These are phyloP conservation scores for Pseudogymnoascus sp. DNA, from an alignment of 2,329 filamentous ascomycete species.

Conservation along the genomic window DNA sequence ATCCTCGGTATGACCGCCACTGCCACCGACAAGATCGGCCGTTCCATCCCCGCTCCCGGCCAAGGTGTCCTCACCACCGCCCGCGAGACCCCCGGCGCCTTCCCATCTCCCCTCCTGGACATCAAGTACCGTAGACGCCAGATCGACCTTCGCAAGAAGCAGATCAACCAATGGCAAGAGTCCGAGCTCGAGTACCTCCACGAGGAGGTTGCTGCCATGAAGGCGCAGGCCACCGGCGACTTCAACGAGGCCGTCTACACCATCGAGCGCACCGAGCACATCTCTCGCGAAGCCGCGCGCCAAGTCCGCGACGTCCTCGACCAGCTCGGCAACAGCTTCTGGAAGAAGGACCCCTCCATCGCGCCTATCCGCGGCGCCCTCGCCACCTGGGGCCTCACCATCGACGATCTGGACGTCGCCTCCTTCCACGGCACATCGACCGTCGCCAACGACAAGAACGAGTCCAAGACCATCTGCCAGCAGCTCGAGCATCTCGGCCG, in stretches of 20 bases:
- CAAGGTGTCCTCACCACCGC: conserved; percentile 95
- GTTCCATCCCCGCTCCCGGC: conserved; percentile 90
- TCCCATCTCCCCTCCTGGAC: conserved; percentile 90
- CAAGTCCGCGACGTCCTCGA: conserved; percentile 90
- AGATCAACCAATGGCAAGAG: conserved; percentile 95
- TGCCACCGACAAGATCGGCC: conserved; percentile 97
- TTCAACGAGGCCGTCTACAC: conserved; percentile 82
- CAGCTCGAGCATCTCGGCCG: conserved; percentile 92
- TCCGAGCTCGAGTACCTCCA: conserved; percentile 87
- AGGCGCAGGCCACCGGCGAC: conserved; percentile 59
- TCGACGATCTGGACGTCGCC: conserved; percentile 89
- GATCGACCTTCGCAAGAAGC: conserved; percentile 85
- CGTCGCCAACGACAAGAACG: conserved; percentile 98
- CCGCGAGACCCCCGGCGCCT: conserved; percentile 82
- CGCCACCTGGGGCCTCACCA: conserved; percentile 94
- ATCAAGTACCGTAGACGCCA: conserved; percentile 96
- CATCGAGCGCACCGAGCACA: conserved; percentile 75
- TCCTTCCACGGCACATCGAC: conserved; percentile 99
- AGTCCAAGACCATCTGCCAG: conserved; percentile 93
- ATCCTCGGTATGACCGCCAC: conserved; percentile 89
- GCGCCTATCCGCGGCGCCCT: conserved; percentile 92
- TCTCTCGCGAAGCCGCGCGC: conserved; percentile 77
- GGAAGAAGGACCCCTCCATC: conserved; percentile 90
- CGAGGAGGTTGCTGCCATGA: conserved; percentile 87
- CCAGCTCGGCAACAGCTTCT: conserved; percentile 97